Conservation (phyloP, 257 asterid genomes). For the Penstemon eatonii region DNA sequence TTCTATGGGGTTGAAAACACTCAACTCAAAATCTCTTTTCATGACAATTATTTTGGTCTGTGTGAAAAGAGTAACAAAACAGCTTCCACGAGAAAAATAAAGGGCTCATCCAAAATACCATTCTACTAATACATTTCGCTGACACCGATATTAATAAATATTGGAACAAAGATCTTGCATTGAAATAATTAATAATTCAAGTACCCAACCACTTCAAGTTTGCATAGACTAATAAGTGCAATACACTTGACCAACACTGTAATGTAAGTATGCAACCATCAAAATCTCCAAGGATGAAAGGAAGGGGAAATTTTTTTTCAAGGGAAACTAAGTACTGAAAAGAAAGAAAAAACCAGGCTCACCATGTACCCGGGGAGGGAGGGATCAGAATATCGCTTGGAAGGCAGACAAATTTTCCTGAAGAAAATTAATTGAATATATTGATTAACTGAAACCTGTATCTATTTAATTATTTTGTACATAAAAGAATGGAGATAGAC, state of each 20-base stretch:
- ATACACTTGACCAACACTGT: neutral
- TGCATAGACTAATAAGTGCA: neutral
- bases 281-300: neutral
- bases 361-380: neutral
- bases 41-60: too few relatives aligned
- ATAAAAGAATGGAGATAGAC: slow-evolving; percentile 62
- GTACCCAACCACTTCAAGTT: neutral
- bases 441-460: slow-evolving; percentile 26
- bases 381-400: neutral
- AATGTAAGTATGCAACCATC: neutral
- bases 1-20: too few relatives aligned
- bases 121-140: too few relatives aligned
- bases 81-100: too few relatives aligned
- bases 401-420: slow-evolving; percentile 2
- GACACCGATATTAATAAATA: neutral
- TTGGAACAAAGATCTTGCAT: neutral
- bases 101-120: too few relatives aligned
- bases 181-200: neutral
- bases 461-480: slow-evolving; percentile 38
- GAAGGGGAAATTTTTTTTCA: neutral
- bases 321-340: neutral
- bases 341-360: neutral
- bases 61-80: too few relatives aligned
- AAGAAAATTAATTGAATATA: slow-evolving; percentile 51
- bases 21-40: too few relatives aligned